Conservation (phyloP, 192 early-diverging fungal species). For the Spizellomyces sp. region DNA sequence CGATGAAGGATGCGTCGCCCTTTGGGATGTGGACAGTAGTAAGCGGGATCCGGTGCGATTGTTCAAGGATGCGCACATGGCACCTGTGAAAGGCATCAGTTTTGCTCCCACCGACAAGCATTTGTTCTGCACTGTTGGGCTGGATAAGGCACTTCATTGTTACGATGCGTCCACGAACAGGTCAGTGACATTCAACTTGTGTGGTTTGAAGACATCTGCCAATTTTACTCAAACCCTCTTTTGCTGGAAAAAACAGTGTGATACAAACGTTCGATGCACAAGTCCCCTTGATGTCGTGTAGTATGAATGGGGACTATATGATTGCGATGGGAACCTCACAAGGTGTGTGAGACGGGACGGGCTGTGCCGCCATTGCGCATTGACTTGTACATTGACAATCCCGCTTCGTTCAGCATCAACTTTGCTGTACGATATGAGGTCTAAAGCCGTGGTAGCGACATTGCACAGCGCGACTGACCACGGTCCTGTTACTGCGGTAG, state of each 20-base stretch:
- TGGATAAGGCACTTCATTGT: constrained; percentile 35
- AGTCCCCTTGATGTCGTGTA: constrained; percentile 29
- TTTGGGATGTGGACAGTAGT: constrained; percentile 42
- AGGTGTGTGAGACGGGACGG: constrained; percentile 8
- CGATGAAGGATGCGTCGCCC: constrained; percentile 39
- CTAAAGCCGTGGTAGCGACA: constrained; percentile 9
- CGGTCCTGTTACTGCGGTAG: constrained; percentile 19
- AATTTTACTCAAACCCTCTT: not conserved
- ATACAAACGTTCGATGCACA: constrained; percentile 31
- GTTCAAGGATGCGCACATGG: constrained; percentile 27
- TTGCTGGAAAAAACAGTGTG: constrained; percentile 12
- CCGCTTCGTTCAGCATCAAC: constrained; percentile 22
- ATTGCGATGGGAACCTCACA: constrained; percentile 37
- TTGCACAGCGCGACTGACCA: not conserved
- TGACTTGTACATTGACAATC: constrained; percentile 1
- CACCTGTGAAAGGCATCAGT: constrained; percentile 33
- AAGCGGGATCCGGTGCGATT: constrained; percentile 2
- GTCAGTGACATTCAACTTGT: constrained; percentile 1
- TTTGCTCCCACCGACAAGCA: constrained; percentile 43
- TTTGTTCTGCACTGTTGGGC: constrained; percentile 37
- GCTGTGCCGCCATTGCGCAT: not conserved
- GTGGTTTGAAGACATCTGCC: not conserved
- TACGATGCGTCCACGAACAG: constrained; percentile 33
- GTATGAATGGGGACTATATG: constrained; percentile 42
- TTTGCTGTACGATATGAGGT: constrained; percentile 39